Evolutionary conservation across 106 monocot genomes (phyloP), one percentile per base, ranked within the genome.

Genomic region (Dendrobium huoshanense): DNA sequence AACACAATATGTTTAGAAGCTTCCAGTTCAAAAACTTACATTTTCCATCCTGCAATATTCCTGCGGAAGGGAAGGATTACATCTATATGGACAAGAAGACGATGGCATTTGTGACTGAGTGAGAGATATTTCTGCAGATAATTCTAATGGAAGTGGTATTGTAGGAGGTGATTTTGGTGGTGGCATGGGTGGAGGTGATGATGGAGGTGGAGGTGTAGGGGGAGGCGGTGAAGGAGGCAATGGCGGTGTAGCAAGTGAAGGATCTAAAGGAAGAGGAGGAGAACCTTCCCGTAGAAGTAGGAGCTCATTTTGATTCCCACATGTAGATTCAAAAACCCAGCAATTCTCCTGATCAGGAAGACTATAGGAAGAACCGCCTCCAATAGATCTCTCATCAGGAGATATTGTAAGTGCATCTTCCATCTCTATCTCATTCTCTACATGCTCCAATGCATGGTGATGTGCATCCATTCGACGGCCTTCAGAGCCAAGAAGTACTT

Each of bases 351-450:
- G 56, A 18, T 67, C 72, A 56, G 27, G 22, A 3, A 76, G 9
- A 51, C 75, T 82, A 13, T 82, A 56, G 55, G 75, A 76, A 82
- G 16, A 70, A 77, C 72, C 84, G 58, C 54, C 73, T 37, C 49
- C 8, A n/a, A 79, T n/a, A 11, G 29, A 37, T 68, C 55, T 81
- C 79, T 83, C 83, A 77, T 90, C 81, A 76, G 84, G 83, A 48
- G 83, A 85, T 79, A 81, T 72, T 29, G 77, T 33, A 72, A 87
- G 81, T 7, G 79, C 88, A 87, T 96, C 96, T 85, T 96, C 90
- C 91, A 88, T 90, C 81, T 93, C 91, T 42, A 85, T 85, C 75
- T 91, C 93, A 47, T 88, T 85, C 85, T 91, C 89, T 31, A 89
- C 84, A 72, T 85, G 85, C 83, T 88, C 84, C 68, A 89, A 67